A percentile compares a stretch with the other conserved stretches of the same genome.
phyloP scores from a whole-genome alignment of 768 basidiomycete genomes.

The Rhodotorula taiwanensis region DNA sequence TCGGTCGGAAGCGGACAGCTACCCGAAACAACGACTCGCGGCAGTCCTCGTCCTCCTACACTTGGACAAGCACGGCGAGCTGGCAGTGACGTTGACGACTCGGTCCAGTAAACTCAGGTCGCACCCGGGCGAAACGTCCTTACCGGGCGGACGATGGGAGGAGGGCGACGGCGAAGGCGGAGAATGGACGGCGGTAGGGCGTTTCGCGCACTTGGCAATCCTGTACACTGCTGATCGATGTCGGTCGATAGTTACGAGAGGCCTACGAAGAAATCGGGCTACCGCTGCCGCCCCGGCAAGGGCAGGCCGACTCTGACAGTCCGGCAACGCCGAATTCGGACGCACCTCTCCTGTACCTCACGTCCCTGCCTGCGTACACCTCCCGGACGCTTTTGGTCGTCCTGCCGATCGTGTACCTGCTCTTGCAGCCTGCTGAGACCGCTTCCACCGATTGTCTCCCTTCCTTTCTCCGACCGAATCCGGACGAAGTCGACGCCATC shows the following conservation, averaged over 20 bases:
- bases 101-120: slow-evolving; percentile 24
- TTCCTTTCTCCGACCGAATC: slow-evolving; percentile 3
- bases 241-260: slow-evolving; percentile 29
- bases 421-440: not conserved
- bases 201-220: not conserved
- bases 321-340: too few relatives aligned
- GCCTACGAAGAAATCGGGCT: slow-evolving; percentile 38
- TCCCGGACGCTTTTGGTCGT: slow-evolving; percentile 39
- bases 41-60: slow-evolving; percentile 38
- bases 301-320: too few relatives aligned
- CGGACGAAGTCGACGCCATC: slow-evolving; percentile 36
- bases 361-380: slow-evolving; percentile 35
- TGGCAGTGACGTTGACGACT: slow-evolving; percentile 36
- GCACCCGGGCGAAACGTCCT: slow-evolving; percentile 38
- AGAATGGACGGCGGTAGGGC: slow-evolving; percentile 30
- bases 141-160: slow-evolving; percentile 38
- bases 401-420: slow-evolving; percentile 35
- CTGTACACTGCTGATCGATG: not conserved
- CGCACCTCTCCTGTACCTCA: slow-evolving; percentile 26
- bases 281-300: not conserved
- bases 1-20: not conserved
- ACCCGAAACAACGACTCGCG: slow-evolving; percentile 17
- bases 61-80: slow-evolving; percentile 14
- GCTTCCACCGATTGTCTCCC: slow-evolving; percentile 1
- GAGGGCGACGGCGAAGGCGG: slow-evolving; percentile 12